Evolutionary conservation across 345 rosid species (phyloP).

Genomic region (Salix suchowensis): DNA sequence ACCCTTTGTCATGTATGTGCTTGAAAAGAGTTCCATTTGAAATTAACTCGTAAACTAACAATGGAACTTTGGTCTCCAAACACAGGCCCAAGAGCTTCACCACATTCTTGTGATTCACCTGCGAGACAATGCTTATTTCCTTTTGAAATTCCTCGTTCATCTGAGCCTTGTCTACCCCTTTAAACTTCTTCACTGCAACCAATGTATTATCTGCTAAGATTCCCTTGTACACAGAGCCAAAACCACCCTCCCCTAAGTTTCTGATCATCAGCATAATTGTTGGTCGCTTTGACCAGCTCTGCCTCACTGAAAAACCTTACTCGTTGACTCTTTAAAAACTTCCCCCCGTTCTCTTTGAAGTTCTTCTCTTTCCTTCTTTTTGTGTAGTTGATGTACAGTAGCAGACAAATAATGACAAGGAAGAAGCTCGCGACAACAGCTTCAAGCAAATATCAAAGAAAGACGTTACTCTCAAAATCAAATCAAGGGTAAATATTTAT

Average conservation of each 20-base stretch:
- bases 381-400: not conserved
- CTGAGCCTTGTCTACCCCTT: constrained; percentile 5
- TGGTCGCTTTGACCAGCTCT: too few species aligned
- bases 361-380: constrained; percentile 5
- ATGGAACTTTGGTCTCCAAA: constrained; percentile 29
- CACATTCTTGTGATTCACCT: constrained; percentile 31
- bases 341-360: constrained; percentile 26
- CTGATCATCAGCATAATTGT: too few species aligned
- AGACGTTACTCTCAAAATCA: too few species aligned
- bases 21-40: constrained; percentile 23
- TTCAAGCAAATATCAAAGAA: not conserved
- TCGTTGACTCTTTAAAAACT: constrained; percentile 22
- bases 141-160: constrained; percentile 20
- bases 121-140: constrained; percentile 24
- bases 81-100: constrained; percentile 35
- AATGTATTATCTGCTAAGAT: too few species aligned
- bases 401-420: not conserved
- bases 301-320: constrained; percentile 8
- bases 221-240: too few species aligned
- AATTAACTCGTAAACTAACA: constrained; percentile 28
- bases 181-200: constrained; percentile 6
- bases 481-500: not conserved
- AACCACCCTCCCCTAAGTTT: too few species aligned
- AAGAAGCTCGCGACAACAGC: constrained; percentile 3
- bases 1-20: constrained; percentile 17